phyloP scores from a whole-genome alignment of 805 yeast species.

The Teunomyces barrocoloradensis region DNA sequence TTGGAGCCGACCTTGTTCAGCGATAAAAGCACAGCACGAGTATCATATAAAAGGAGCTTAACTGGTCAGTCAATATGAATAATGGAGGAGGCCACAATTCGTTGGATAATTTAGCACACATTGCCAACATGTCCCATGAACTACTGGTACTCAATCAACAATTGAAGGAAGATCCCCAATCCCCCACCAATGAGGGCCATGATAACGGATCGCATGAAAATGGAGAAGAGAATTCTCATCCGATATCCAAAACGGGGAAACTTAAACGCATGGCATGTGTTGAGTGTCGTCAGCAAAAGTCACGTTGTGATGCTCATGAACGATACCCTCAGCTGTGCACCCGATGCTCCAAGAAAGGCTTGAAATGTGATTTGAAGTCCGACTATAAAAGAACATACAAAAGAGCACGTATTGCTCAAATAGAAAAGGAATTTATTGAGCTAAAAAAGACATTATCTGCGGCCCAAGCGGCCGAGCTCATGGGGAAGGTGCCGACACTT shows the following conservation, averaged over 20 bases:
- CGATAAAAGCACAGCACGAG: background rate
- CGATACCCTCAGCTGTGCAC: constrained; percentile 77
- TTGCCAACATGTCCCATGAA: constrained; percentile 45
- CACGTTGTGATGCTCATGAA: constrained; percentile 82
- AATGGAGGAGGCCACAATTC: constrained; percentile 22
- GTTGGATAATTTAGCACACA: constrained; percentile 40
- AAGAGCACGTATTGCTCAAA: constrained; percentile 77
- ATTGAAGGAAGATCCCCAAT: constrained; percentile 11
- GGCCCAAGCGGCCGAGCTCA: constrained; percentile 31
- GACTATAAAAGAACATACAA: constrained; percentile 89
- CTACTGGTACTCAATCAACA: constrained; percentile 30
- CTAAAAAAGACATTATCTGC: constrained; percentile 52
- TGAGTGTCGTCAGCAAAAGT: constrained; percentile 94
- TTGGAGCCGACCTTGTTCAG: background rate
- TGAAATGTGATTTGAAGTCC: constrained; percentile 69
- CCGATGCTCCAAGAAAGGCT: constrained; percentile 69
- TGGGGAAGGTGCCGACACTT: constrained; percentile 24
- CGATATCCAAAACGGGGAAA: constrained; percentile 11
- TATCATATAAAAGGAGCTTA: background rate
- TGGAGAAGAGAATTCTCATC: constrained; percentile 6
- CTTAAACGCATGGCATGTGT: constrained; percentile 81
- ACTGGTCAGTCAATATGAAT: constrained; percentile 5
- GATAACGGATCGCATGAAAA: background rate
- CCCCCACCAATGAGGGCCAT: constrained; percentile 5
- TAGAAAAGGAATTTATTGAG: constrained; percentile 77